Base-by-base conservation (phyloP, 352 stramenopile species). In the Peronospora destructor region DNA sequence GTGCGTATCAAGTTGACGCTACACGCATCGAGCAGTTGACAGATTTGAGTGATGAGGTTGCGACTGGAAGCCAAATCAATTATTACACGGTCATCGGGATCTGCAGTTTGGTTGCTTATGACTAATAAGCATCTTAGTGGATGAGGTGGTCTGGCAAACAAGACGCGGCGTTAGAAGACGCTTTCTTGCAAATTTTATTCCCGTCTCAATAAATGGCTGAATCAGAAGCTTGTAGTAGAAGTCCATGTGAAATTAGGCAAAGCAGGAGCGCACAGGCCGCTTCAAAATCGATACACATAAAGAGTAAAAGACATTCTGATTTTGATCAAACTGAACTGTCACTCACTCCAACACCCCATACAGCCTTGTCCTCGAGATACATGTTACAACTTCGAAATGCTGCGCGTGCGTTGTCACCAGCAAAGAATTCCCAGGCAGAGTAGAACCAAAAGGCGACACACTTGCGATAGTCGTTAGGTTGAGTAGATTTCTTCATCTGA, bases 381-480 rank as follows among this genome's bases (percentile, higher is more conserved):
- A 91, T 89, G 63, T 91, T 91, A 61, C 76, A 87, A 61, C 74
- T 87, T 35, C 81, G 68, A 64, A 91, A 87, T 5, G 81, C 76
- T 21, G 71, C 58, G 6, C 81, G 76, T 17, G 81, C 81, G 51
- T 87, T 59, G 33, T 91, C 78, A 3, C 81, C 81, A 0, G 81
- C 78, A 35, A 90, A 91, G 17, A 84, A 80, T 45, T 91, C 81
- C 81, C 81, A 91, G 7, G 73, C 78, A 8, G 78, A 85, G 61
- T 85, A 91, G 50, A 91, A 90, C 81, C 81, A 91, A 59, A 91
- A 91, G 16, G 81, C 81, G 35, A 91, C 73, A 41, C 81, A 91
- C 59, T 91, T 91, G 52, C 81, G 76, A 57, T 91, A 91, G 53
- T 91, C 81, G 51, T 91, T 91, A 4, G 81, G 81, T 54, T 91